Conservation (phyloP, 1,284 basidiomycete species). For the Polyporus tsugae region DNA sequence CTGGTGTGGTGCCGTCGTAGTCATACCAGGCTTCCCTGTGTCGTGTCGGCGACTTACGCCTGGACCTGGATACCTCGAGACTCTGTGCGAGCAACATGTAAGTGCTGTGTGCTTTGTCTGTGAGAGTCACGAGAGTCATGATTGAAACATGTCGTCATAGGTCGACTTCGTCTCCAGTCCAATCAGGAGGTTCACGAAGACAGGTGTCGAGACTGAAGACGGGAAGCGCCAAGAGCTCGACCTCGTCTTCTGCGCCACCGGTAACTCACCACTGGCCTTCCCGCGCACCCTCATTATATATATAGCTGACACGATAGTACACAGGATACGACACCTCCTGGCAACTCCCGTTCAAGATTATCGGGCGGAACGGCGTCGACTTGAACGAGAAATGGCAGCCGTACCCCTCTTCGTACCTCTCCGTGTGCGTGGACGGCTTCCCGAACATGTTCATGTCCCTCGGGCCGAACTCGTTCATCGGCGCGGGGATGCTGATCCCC, state of each 20-base stretch:
- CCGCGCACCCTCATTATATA: not conserved
- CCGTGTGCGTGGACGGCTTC: constrained; percentile 63
- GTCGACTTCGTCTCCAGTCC: constrained; percentile 33
- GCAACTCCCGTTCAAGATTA: constrained; percentile 58
- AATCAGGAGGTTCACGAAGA: constrained; percentile 59
- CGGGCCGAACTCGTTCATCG: constrained; percentile 65
- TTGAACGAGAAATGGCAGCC: constrained; percentile 60
- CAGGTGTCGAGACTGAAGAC: constrained; percentile 62
- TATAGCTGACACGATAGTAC: not conserved
- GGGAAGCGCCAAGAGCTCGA: constrained; percentile 63
- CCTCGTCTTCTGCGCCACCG: constrained; percentile 51
- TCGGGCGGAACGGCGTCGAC: constrained; percentile 57
- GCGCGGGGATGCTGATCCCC: constrained; percentile 60
- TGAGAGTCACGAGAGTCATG: no score
- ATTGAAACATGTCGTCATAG: not conserved
- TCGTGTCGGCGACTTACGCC: constrained; percentile 68
- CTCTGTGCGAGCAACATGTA: constrained; percentile 66
- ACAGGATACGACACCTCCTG: constrained; percentile 63
- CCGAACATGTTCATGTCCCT: constrained; percentile 67
- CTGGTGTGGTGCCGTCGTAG: constrained; percentile 39
- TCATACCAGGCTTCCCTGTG: constrained; percentile 65
- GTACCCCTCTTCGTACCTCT: constrained; percentile 63
- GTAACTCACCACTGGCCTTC: constrained; percentile 13
- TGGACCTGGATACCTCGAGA: constrained; percentile 71
- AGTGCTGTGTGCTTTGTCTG: not conserved